Evolutionary conservation across 805 yeast genomes (phyloP).

Genomic region (Sungouiozyma intestinalis): DNA sequence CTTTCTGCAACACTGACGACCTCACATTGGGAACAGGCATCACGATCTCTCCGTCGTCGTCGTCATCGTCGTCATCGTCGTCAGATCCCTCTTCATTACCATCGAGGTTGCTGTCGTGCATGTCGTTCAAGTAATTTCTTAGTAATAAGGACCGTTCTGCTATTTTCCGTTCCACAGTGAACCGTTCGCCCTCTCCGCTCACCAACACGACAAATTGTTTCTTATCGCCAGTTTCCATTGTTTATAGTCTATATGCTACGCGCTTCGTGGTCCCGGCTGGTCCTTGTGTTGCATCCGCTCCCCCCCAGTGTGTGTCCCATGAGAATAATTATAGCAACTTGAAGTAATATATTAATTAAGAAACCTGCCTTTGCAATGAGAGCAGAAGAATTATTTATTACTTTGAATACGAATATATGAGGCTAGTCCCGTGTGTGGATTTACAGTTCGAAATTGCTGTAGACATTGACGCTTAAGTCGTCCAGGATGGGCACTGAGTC

Average conservation of each 20-base stretch:
- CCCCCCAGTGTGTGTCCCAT: too few relatives aligned
- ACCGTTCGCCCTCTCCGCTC: conserved; percentile 73
- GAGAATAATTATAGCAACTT: not conserved
- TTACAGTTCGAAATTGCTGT: conserved; percentile 52
- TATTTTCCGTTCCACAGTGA: conserved; percentile 66
- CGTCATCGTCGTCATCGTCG: conserved; percentile 37
- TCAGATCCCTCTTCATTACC: conserved; percentile 29
- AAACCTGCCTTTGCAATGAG: not conserved
- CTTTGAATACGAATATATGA: not conserved
- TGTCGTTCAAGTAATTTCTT: conserved; percentile 78
- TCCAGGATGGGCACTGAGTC: conserved; percentile 44
- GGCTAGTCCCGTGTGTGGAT: not conserved
- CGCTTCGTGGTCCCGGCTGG: too few relatives aligned
- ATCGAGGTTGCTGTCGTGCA: conserved; percentile 41
- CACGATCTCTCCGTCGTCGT: conserved; percentile 59
- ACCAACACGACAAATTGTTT: conserved; percentile 38
- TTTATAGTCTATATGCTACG: not conserved
- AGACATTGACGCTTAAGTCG: conserved; percentile 82
- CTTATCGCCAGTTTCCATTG: conserved; percentile 6
- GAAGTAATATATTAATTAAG: not conserved
- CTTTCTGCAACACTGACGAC: conserved; percentile 76
- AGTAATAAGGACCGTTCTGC: conserved; percentile 80
- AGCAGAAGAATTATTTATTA: not conserved
- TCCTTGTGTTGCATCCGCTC: too few relatives aligned
- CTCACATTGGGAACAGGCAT: conserved; percentile 89